Evolutionary conservation across 768 basidiomycete genomes (phyloP).

Genomic region (Pleurotus salmoneostramineus): DNA sequence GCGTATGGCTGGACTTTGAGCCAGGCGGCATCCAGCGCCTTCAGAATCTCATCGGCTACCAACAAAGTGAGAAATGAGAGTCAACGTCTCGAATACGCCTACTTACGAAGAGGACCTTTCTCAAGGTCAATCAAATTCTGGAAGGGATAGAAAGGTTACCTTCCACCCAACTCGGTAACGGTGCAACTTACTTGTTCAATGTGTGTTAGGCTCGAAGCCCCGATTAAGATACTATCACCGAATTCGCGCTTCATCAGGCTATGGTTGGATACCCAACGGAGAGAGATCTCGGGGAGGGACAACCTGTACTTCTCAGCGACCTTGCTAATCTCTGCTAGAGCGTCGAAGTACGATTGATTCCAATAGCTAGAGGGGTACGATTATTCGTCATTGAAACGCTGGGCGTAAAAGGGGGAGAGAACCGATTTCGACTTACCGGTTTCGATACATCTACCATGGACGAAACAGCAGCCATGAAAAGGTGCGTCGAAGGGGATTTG

Average conservation of each 20-base stretch:
- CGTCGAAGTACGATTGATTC: constrained; percentile 50
- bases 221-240: constrained; percentile 54
- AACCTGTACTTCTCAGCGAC: constrained; percentile 43
- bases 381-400: background rate
- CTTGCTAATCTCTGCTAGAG: constrained; percentile 37
- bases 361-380: constrained; percentile 35
- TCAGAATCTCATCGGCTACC: constrained; percentile 44
- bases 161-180: background rate
- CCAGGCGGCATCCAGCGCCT: constrained; percentile 52
- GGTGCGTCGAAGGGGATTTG: background rate
- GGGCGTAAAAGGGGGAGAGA: constrained; percentile 12
- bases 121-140: constrained; percentile 49
- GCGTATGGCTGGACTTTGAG: constrained; percentile 34
- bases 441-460: constrained; percentile 30
- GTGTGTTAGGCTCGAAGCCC: constrained; percentile 55
- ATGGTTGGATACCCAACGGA: constrained; percentile 64
- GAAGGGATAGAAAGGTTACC: background rate
- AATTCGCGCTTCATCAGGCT: constrained; percentile 42
- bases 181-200: constrained; percentile 38
- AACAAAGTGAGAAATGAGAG: background rate
- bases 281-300: constrained; percentile 48
- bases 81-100: background rate
- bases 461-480: background rate
- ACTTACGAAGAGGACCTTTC: constrained; percentile 52
- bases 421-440: constrained; percentile 26